These are phyloP conservation scores for Bipolaris victoriae DNA, from an alignment of 2,329 filamentous ascomycete species.

Conservation along the genomic window DNA sequence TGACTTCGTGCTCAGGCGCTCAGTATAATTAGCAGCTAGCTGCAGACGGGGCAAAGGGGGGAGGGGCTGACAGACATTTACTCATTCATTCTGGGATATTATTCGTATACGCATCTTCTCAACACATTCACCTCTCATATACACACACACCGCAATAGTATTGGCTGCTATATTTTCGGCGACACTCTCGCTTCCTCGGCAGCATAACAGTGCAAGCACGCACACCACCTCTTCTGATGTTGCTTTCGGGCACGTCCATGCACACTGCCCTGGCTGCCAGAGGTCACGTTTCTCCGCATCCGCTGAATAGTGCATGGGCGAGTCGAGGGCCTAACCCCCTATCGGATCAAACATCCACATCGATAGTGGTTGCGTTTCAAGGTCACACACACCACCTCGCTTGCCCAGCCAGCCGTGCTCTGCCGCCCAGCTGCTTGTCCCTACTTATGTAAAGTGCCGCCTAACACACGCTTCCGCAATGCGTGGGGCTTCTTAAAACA, in stretches of 20 bases:
- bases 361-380: constrained; percentile 22
- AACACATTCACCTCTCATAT: neutral
- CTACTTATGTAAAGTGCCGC: constrained; percentile 17
- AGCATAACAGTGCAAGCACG: neutral
- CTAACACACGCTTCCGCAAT: constrained; percentile 13
- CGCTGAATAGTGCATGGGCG: constrained; percentile 1
- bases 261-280: constrained; percentile 1
- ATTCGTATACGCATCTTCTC: too few species aligned
- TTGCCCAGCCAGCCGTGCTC: constrained; percentile 22
- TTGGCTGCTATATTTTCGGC: neutral
- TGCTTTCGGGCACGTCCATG: constrained; percentile 9
- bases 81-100: too few species aligned
- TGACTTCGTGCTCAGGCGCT: constrained; percentile 13
- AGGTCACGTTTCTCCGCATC: constrained; percentile 2
- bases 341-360: constrained; percentile 22
- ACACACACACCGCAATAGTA: neutral
- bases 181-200: neutral
- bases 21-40: neutral
- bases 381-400: constrained; percentile 20
- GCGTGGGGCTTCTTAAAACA: constrained; percentile 19
- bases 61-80: neutral
- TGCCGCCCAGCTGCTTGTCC: constrained; percentile 19
- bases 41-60: constrained; percentile 2
- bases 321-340: constrained; percentile 10
- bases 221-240: constrained; percentile 4